Evolutionary conservation across 1,284 basidiomycete species (phyloP).

Genomic region (Earliella scabrosa): DNA sequence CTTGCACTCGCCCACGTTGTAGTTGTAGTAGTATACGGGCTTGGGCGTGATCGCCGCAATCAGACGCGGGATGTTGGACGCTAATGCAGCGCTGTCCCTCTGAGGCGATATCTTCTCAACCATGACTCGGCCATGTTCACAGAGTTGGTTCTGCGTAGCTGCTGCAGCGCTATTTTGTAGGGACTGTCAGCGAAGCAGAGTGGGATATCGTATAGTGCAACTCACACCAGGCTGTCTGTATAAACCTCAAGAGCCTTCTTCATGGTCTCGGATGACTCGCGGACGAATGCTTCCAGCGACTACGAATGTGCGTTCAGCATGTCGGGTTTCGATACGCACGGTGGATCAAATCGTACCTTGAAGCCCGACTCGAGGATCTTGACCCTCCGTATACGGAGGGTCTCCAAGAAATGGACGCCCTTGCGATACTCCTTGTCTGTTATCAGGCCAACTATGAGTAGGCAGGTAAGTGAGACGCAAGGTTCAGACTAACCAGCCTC

Average conservation of each 20-base stretch:
- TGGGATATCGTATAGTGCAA: slow-evolving; percentile 7
- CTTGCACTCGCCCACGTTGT: slow-evolving; percentile 85
- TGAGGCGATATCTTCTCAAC: slow-evolving; percentile 73
- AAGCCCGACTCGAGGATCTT: slow-evolving; percentile 87
- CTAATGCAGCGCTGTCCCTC: slow-evolving; percentile 65
- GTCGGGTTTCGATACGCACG: neutral
- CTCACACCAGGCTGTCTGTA: slow-evolving; percentile 78
- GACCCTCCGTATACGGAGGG: slow-evolving; percentile 79
- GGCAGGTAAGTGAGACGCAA: neutral
- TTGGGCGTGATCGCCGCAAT: slow-evolving; percentile 67
- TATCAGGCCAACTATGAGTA: neutral
- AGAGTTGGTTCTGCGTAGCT: slow-evolving; percentile 70
- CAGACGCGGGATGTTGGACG: slow-evolving; percentile 58
- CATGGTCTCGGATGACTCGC: slow-evolving; percentile 72
- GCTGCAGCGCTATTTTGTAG: slow-evolving; percentile 58
- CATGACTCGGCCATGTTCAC: slow-evolving; percentile 56
- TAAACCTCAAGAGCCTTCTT: slow-evolving; percentile 73
- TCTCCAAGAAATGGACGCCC: slow-evolving; percentile 93
- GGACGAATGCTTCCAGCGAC: slow-evolving; percentile 82
- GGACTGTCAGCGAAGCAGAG: neutral
- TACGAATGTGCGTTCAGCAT: slow-evolving; percentile 33
- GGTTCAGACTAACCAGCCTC: slow-evolving; percentile 72
- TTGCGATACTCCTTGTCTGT: slow-evolving; percentile 92
- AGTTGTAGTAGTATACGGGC: slow-evolving; percentile 77
- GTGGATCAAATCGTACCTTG: slow-evolving; percentile 47